phyloP scores from a whole-genome alignment of 2,329 filamentous ascomycete species.

The Zasmidium cellare region DNA sequence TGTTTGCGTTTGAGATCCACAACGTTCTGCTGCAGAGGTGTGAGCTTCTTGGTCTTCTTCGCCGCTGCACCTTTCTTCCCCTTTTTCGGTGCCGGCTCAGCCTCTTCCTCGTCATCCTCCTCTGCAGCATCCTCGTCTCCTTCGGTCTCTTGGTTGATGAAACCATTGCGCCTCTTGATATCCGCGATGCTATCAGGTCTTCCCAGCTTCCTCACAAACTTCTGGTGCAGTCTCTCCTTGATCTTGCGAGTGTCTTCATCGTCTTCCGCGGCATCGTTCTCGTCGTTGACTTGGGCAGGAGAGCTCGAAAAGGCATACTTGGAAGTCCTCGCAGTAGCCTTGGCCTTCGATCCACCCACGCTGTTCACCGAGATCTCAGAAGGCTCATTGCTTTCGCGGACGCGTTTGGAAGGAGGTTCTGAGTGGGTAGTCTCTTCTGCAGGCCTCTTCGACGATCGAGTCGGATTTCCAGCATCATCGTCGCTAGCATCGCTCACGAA shows the following conservation, averaged over 20 bases:
- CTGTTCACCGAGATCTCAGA: constrained; percentile 12
- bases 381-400: constrained; percentile 19
- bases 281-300: constrained; percentile 36
- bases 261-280: constrained; percentile 45
- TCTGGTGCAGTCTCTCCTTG: constrained; percentile 73
- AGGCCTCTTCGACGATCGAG: constrained; percentile 18
- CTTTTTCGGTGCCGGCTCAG: constrained; percentile 48
- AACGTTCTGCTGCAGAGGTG: constrained; percentile 90
- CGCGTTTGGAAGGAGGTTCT: constrained; percentile 19
- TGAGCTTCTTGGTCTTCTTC: constrained; percentile 83
- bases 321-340: constrained; percentile 53
- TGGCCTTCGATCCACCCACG: constrained; percentile 31
- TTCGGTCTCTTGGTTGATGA: constrained; percentile 55
- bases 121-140: constrained; percentile 55
- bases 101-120: constrained; percentile 58
- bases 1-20: constrained; percentile 92
- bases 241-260: constrained; percentile 55
- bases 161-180: constrained; percentile 61
- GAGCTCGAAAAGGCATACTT: constrained; percentile 61
- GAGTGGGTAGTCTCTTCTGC: constrained; percentile 17
- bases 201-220: constrained; percentile 88
- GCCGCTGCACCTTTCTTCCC: constrained; percentile 50
- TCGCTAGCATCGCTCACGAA: constrained; percentile 33
- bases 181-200: constrained; percentile 76
- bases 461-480: background rate